phyloP scores from a whole-genome alignment of 495 filamentous ascomycete genomes.

The Terfezia boudieri region DNA sequence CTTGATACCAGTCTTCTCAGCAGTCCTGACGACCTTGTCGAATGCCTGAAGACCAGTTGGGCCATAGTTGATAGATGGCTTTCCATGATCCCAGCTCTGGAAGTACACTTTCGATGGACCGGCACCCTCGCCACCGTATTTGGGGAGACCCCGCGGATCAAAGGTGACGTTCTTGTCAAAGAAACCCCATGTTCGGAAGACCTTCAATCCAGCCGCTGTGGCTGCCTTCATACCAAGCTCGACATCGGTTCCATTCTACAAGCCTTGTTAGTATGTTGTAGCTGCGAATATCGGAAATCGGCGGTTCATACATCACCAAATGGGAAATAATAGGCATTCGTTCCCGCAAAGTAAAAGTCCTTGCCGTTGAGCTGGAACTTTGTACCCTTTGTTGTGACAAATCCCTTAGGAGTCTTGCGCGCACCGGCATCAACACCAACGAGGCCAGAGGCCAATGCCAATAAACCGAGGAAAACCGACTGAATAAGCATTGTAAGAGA shows the following conservation, averaged over 20 bases:
- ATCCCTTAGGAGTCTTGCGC: conserved; percentile 17
- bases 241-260: conserved; percentile 34
- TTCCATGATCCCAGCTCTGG: conserved; percentile 21
- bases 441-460: neutral
- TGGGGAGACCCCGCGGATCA: conserved; percentile 13
- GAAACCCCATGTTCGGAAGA: conserved; percentile 48
- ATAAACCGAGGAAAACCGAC: neutral
- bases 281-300: neutral
- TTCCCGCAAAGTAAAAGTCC: conserved; percentile 44
- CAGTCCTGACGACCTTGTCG: conserved; percentile 31
- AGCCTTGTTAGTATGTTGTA: too few relatives aligned
- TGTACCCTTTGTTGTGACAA: conserved; percentile 29
- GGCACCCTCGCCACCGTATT: conserved; percentile 29
- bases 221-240: conserved; percentile 33
- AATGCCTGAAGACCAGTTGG: conserved; percentile 39
- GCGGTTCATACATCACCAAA: conserved; percentile 26
- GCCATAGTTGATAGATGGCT: conserved; percentile 20
- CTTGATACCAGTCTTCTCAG: conserved; percentile 32
- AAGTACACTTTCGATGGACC: conserved; percentile 31
- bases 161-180: conserved; percentile 34
- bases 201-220: conserved; percentile 34
- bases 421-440: neutral
- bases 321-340: conserved; percentile 50
- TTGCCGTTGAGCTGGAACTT: conserved; percentile 42
- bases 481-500: neutral